These are phyloP conservation scores for Clonostachys rhizophaga DNA, from an alignment of 2,329 filamentous ascomycete genomes.

Conservation along the genomic window DNA sequence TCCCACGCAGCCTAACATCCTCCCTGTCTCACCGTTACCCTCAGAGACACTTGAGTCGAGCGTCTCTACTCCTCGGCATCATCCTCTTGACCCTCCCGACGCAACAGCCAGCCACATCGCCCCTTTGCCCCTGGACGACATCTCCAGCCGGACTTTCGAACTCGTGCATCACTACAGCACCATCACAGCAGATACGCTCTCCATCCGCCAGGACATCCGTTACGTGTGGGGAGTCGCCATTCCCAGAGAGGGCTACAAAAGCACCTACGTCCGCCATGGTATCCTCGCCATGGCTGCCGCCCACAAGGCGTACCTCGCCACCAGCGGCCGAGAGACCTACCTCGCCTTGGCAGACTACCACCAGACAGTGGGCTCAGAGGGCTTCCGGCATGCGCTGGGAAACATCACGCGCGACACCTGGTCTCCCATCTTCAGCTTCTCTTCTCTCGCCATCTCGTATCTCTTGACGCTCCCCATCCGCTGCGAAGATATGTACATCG, in stretches of 20 bases:
- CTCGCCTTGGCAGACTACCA: slow-evolving; percentile 18
- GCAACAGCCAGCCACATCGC: slow-evolving; percentile 7
- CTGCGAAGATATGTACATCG: no score
- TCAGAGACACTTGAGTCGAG: not conserved
- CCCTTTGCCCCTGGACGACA: slow-evolving; percentile 13
- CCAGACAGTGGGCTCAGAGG: slow-evolving; percentile 18
- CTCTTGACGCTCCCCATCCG: no score
- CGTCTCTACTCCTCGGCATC: not conserved
- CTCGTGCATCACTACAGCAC: slow-evolving; percentile 22
- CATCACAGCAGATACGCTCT: slow-evolving; percentile 13
- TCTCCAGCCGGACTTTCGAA: slow-evolving; percentile 14
- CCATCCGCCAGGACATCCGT: slow-evolving; percentile 11
- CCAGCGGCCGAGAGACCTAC: slow-evolving; percentile 10
- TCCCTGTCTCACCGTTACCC: no score
- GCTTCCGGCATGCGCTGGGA: slow-evolving; percentile 11
- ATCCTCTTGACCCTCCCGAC: not conserved
- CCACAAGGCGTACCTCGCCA: slow-evolving; percentile 19
- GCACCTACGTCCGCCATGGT: slow-evolving; percentile 20
- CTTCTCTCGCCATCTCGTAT: not conserved
- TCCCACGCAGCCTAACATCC: no score
- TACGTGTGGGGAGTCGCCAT: slow-evolving; percentile 17
- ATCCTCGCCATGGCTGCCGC: slow-evolving; percentile 18
- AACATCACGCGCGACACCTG: not conserved
- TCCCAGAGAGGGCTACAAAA: slow-evolving; percentile 16
- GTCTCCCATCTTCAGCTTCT: not conserved